phyloP scores from a whole-genome alignment of 139 green algal species.

The Chlorella sp. region DNA sequence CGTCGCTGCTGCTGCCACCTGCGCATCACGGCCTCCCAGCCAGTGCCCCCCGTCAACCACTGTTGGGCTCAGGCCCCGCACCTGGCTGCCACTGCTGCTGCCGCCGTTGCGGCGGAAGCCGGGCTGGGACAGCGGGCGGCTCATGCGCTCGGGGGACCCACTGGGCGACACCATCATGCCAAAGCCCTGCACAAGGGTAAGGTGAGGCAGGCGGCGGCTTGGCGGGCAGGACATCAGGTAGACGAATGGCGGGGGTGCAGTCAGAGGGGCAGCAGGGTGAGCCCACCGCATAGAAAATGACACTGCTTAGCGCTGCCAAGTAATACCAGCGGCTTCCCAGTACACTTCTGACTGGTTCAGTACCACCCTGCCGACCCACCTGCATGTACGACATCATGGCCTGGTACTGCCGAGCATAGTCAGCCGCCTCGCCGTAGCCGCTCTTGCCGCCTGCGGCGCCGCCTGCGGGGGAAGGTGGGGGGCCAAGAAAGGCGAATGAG shows the following conservation, averaged over 20 bases:
- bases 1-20: too few relatives aligned
- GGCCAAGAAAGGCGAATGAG: neutral
- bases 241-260: too few relatives aligned
- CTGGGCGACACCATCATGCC: neutral
- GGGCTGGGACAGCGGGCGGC: neutral
- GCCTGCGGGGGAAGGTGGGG: neutral
- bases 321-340: too few relatives aligned
- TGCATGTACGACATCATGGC: slow-evolving; percentile 38
- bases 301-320: too few relatives aligned
- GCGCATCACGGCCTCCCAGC: too few relatives aligned
- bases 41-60: too few relatives aligned
- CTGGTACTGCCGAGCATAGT: slow-evolving; percentile 28
- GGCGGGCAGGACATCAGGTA: too few relatives aligned
- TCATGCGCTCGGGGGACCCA: too few relatives aligned
- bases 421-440: neutral
- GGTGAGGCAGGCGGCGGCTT: neutral
- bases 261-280: too few relatives aligned
- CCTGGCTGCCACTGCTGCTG: slow-evolving; percentile 5
- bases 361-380: neutral
- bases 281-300: too few relatives aligned
- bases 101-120: slow-evolving; percentile 15
- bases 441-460: neutral
- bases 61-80: neutral
- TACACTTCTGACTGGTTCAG: too few relatives aligned
- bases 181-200: neutral